Evolutionary conservation across 768 basidiomycete genomes (phyloP).

Genomic region (Russula foetens): DNA sequence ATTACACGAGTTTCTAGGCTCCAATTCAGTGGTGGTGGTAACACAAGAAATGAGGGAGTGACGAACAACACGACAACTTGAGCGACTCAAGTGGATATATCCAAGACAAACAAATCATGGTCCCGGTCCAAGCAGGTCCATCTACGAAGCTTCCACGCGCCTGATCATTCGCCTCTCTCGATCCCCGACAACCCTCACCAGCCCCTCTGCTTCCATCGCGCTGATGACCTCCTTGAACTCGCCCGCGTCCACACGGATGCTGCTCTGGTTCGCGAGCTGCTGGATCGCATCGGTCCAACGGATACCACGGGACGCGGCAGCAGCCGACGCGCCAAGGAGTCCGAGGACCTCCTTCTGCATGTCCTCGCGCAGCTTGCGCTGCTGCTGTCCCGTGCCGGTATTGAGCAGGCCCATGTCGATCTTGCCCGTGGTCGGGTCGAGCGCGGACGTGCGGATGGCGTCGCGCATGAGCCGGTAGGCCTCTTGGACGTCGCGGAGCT

Average conservation of each 20-base stretch:
- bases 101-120: background rate
- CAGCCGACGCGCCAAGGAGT: slow-evolving; percentile 42
- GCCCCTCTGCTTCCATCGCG: slow-evolving; percentile 75
- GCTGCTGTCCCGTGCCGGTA: slow-evolving; percentile 84
- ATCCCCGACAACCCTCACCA: slow-evolving; percentile 81
- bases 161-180: slow-evolving; percentile 77
- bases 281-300: slow-evolving; percentile 81
- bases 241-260: slow-evolving; percentile 62
- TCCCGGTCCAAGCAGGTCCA: background rate
- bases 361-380: slow-evolving; percentile 81
- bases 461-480: slow-evolving; percentile 94
- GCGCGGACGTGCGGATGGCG: slow-evolving; percentile 89
- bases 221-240: slow-evolving; percentile 81
- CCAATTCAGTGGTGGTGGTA: background rate
- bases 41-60: background rate
- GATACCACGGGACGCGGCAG: slow-evolving; percentile 49
- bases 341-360: slow-evolving; percentile 74
- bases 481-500: slow-evolving; percentile 80
- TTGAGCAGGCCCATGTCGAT: slow-evolving; percentile 95
- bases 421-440: slow-evolving; percentile 94
- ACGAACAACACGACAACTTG: background rate
- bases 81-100: too few species aligned
- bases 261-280: slow-evolving; percentile 75
- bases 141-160: slow-evolving; percentile 41
- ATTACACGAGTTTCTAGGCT: background rate